phyloP scores from a whole-genome alignment of 805 yeast genomes.

The Candida hispaniensis region DNA sequence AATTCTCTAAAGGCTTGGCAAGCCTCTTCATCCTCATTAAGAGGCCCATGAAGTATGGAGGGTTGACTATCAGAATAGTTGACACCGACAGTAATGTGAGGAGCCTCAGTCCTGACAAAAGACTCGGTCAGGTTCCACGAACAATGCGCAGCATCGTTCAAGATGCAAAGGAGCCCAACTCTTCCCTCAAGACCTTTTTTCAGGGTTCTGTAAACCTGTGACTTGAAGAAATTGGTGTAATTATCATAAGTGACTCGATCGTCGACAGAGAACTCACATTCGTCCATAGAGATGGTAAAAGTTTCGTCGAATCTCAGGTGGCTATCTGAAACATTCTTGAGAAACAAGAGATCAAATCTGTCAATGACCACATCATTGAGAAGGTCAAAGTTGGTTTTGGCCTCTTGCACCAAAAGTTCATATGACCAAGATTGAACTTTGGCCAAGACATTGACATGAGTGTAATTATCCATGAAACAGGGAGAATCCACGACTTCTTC shows the following conservation, averaged over 20 bases:
- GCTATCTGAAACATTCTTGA: conserved; percentile 43
- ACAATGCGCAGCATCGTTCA: conserved; percentile 11
- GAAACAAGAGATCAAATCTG: conserved; percentile 67
- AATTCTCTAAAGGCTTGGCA: conserved; percentile 63
- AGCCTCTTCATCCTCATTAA: conserved; percentile 45
- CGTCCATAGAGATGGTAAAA: conserved; percentile 40
- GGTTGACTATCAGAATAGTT: conserved; percentile 71
- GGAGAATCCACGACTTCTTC: conserved; percentile 3
- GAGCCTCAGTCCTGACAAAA: conserved; percentile 13
- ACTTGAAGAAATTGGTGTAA: conserved; percentile 52
- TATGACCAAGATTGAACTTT: conserved; percentile 67
- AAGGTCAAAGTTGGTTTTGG: conserved; percentile 53
- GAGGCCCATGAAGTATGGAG: conserved; percentile 79
- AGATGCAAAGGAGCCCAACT: conserved; percentile 19
- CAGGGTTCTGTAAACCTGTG: conserved; percentile 49
- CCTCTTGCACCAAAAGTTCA: conserved; percentile 48
- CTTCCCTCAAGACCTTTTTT: conserved; percentile 40
- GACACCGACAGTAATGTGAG: conserved; percentile 40
- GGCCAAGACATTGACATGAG: conserved; percentile 67
- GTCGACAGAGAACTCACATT: conserved; percentile 43
- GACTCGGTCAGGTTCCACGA: conserved; percentile 16
- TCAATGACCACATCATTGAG: conserved; percentile 74
- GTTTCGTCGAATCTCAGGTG: conserved; percentile 53
- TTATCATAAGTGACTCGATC: conserved; percentile 65
- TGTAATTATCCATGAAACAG: conserved; percentile 19